Base-by-base conservation (phyloP, 805 yeast genomes). In the Kregervanrija delftensis region DNA sequence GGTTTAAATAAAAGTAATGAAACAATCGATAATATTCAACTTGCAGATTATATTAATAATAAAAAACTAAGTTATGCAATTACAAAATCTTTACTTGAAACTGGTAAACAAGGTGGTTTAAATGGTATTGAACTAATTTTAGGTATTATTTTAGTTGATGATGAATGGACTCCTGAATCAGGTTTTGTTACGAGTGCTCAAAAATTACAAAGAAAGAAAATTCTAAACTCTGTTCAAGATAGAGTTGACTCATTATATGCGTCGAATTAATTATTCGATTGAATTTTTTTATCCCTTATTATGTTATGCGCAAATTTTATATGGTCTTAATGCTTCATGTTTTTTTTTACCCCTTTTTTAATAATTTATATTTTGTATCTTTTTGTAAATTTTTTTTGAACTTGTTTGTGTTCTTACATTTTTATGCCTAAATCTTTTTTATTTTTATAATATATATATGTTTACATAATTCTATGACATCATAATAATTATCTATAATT, bases 111-210 rank as follows among this genome's bases (percentile, higher is more conserved):
- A 14, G 90, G 83, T 62, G 96, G 95, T 9, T 76, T 93, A 53
- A 71, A 66, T 41, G 95, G 96, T 48, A 90, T 88, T 54, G 98
- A 93, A 68, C 71, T 91, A 52, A 61, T 93, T 46, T 79, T 78
- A 52, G 95, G 90, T 54, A 73, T 84, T 49, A 88, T 84, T 11
- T 64, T 93, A 48, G 74, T 81, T 46, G 90, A 86, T 52, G 91
- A 81, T 42, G 99, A 93, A 71, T 93, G 99, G 98, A 93, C 98
- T 35, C 98, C 99, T 37, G 93, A 88, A 66, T 86, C 80, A 61
- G 98, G 96, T 0, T 87, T 71, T 53, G 95, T 91, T 46, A 89
- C 98, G 12, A 81, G 95, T 47, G 99, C 99, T 22, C 97, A 90
- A 68, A 93, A 93, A 69, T 76, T 93, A 59, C 96, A 91, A 73